Percentiles rank a stretch among this genome's conserved stretches.
Conservation (phyloP, 2,329 filamentous ascomycete genomes). For the Fusarium sp. region DNA sequence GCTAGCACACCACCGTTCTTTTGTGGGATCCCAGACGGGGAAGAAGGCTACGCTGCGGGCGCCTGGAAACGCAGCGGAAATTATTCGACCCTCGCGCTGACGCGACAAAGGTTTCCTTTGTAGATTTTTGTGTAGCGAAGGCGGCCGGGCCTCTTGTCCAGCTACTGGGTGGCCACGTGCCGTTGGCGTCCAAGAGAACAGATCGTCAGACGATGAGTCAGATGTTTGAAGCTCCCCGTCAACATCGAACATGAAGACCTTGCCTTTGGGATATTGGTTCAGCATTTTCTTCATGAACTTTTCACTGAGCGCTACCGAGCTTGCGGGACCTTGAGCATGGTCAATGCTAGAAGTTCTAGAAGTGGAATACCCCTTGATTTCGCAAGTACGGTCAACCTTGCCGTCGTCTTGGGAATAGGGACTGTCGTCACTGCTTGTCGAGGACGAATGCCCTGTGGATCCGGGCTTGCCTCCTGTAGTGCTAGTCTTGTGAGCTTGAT, state of each 20-base stretch:
- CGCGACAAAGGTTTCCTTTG: neutral
- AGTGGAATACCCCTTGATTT: neutral
- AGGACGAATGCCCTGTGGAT: neutral
- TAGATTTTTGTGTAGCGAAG: neutral
- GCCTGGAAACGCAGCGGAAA: neutral
- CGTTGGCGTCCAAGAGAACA: neutral
- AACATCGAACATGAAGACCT: neutral
- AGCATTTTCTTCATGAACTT: neutral
- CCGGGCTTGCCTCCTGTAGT: neutral
- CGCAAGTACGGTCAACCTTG: neutral
- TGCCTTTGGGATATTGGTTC: neutral
- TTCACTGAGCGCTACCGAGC: neutral
- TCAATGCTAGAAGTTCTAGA: neutral
- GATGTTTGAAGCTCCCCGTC: neutral
- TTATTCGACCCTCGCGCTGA: neutral
- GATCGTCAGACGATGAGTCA: neutral
- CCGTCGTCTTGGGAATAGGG: neutral
- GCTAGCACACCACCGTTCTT: neutral
- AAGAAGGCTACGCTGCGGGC: constrained; percentile 2
- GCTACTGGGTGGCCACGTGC: rapidly evolving
- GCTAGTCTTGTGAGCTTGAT: neutral
- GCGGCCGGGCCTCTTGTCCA: too few relatives aligned
- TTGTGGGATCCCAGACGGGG: neutral
- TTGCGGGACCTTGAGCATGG: too few relatives aligned
- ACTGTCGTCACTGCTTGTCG: neutral